phyloP scores from a whole-genome alignment of 2,329 filamentous ascomycete genomes.

The Ascochyta rabiei region DNA sequence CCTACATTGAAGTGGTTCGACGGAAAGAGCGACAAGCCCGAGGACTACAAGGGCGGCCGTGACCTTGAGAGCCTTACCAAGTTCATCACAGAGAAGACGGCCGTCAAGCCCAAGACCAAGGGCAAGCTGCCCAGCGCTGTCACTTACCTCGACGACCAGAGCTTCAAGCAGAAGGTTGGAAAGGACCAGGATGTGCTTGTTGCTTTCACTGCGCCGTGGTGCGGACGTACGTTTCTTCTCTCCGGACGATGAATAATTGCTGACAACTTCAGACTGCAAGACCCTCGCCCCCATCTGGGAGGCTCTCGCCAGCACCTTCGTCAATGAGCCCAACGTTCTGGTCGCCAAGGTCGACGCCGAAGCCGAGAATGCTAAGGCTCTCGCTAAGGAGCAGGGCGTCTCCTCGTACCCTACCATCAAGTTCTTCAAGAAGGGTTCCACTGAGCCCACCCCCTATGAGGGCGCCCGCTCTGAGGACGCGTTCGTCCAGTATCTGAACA shows the following conservation, averaged over 20 bases:
- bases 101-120: conserved; percentile 78
- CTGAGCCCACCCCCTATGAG: conserved; percentile 71
- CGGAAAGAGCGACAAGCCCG: conserved; percentile 84
- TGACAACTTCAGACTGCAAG: conserved; percentile 81
- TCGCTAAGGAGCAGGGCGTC: conserved; percentile 77
- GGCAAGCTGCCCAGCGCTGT: conserved; percentile 75
- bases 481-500: conserved; percentile 82
- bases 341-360: conserved; percentile 97
- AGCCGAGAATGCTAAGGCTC: conserved; percentile 79
- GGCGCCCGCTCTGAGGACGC: conserved; percentile 78
- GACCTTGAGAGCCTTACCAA: conserved; percentile 83
- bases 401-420: conserved; percentile 95
- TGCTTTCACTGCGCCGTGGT: conserved; percentile 98
- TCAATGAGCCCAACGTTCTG: conserved; percentile 75
- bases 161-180: conserved; percentile 79
- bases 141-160: conserved; percentile 77
- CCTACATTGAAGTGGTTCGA: conserved; percentile 98
- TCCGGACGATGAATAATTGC: background rate
- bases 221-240: conserved; percentile 76
- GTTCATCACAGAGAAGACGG: conserved; percentile 88
- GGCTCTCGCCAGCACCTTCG: conserved; percentile 80
- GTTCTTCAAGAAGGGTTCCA: conserved; percentile 89
- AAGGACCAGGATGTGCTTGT: conserved; percentile 89
- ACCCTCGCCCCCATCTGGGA: conserved; percentile 90
- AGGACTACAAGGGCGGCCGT: conserved; percentile 84